These are phyloP conservation scores for Posidonia oceanica DNA, from an alignment of 116 monocot genomes.

Conservation along the genomic window DNA sequence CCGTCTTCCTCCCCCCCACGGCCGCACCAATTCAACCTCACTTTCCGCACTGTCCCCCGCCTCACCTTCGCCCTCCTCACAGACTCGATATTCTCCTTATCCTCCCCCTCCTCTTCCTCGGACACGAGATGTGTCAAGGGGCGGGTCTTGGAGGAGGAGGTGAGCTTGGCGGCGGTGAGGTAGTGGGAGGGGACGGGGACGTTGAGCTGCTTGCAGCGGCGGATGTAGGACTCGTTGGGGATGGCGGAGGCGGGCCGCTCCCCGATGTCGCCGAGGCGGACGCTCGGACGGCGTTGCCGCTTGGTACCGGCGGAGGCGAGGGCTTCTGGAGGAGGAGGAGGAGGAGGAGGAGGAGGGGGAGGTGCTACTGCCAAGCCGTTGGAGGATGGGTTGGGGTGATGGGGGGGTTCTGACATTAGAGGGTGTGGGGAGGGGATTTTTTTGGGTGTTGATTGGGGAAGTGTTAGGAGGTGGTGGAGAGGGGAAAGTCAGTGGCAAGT, in stretches of 20 bases:
- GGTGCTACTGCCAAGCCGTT: too few species aligned
- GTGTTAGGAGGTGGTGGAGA: too few species aligned
- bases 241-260: constrained; percentile 25
- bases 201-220: constrained; percentile 30
- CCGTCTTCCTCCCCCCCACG: neutral
- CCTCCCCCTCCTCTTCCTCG: neutral
- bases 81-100: neutral
- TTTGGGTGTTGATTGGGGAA: too few species aligned
- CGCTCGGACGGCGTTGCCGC: constrained; percentile 6
- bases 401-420: too few species aligned
- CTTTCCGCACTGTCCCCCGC: neutral
- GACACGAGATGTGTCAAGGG: neutral
- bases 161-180: neutral
- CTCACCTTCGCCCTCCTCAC: neutral
- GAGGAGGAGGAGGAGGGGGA: neutral
- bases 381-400: too few species aligned
- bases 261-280: constrained; percentile 12
- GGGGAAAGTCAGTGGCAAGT: too few species aligned
- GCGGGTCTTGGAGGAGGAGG: constrained; percentile 4
- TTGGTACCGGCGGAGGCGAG: neutral
- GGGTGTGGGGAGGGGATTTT: too few species aligned
- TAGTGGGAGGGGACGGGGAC: constrained; percentile 4
- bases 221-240: constrained; percentile 27
- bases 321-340: neutral
- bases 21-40: neutral